These are phyloP conservation scores for Apiotrichum laibachii DNA, from an alignment of 1,284 basidiomycete genomes.

Conservation along the genomic window DNA sequence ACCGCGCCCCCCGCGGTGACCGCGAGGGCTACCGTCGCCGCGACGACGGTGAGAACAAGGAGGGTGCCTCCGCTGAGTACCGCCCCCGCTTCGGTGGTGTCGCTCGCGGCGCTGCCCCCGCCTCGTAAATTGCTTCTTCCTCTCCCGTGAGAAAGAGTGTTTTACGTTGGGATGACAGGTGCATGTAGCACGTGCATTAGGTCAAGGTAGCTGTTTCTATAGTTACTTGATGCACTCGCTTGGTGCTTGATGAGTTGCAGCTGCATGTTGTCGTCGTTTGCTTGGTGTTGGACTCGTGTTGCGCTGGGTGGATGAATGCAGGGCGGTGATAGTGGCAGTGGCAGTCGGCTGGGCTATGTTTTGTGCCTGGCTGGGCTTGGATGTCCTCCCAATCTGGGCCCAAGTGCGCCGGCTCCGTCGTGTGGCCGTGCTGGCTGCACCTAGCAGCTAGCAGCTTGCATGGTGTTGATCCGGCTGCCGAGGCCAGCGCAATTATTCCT, in stretches of 20 bases:
- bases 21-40: constrained; percentile 72
- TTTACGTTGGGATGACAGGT: constrained; percentile 30
- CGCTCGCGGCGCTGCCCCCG: constrained; percentile 76
- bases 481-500: too few relatives aligned
- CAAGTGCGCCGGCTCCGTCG: too few relatives aligned
- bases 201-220: neutral
- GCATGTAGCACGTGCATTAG: constrained; percentile 2
- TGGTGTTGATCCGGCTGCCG: too few relatives aligned
- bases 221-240: constrained; percentile 2
- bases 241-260: constrained; percentile 6
- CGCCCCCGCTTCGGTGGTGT: constrained; percentile 80
- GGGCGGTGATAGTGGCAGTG: too few relatives aligned
- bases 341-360: too few relatives aligned
- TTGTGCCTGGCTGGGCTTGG: too few relatives aligned
- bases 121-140: constrained; percentile 52
- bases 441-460: too few relatives aligned
- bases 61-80: constrained; percentile 73
- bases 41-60: constrained; percentile 58
- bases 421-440: too few relatives aligned
- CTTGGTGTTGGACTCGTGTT: too few relatives aligned
- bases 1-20: constrained; percentile 75
- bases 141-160: too few relatives aligned
- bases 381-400: too few relatives aligned
- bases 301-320: too few relatives aligned
- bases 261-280: neutral